Conservation (phyloP, 1,284 basidiomycete genomes). For the Trichosporon sp. region DNA sequence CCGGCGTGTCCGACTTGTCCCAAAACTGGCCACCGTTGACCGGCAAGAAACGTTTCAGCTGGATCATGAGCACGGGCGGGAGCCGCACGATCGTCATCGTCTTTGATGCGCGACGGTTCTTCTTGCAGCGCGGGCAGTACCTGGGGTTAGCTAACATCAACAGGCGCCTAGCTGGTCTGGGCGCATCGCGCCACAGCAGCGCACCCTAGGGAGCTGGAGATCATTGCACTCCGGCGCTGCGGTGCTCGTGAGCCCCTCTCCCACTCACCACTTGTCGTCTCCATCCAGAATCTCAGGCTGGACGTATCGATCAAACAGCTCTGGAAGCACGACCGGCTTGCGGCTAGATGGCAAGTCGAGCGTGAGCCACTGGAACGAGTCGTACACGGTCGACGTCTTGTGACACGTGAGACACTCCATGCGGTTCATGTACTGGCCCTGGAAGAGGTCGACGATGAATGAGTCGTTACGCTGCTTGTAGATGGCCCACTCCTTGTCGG, state of each 20-base stretch:
- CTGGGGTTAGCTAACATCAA: conserved; percentile 54
- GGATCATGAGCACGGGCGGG: conserved; percentile 89
- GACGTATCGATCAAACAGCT: conserved; percentile 87
- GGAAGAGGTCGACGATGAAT: conserved; percentile 93
- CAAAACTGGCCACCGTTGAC: conserved; percentile 74
- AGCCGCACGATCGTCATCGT: conserved; percentile 80
- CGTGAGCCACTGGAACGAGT: conserved; percentile 93
- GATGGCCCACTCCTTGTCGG: conserved; percentile 85
- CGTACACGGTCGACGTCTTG: conserved; percentile 95
- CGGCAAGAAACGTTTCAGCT: conserved; percentile 91
- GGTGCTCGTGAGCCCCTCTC: neutral
- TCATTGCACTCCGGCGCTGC: too few relatives aligned
- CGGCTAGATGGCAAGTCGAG: conserved; percentile 72
- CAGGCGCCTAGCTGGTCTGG: neutral
- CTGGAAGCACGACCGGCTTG: conserved; percentile 65
- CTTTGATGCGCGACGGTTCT: conserved; percentile 73
- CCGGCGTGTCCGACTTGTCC: conserved; percentile 86
- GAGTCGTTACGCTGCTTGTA: conserved; percentile 90
- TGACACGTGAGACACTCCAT: conserved; percentile 85
- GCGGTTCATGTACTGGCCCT: conserved; percentile 90
- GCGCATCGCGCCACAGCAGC: neutral
- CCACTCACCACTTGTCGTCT: conserved; percentile 81
- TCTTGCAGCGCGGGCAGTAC: conserved; percentile 90
- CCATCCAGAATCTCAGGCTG: conserved; percentile 86
- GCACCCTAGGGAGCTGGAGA: neutral